Evolutionary conservation across 2,329 filamentous ascomycete genomes (phyloP).

Genomic region (Aspergillus latus): DNA sequence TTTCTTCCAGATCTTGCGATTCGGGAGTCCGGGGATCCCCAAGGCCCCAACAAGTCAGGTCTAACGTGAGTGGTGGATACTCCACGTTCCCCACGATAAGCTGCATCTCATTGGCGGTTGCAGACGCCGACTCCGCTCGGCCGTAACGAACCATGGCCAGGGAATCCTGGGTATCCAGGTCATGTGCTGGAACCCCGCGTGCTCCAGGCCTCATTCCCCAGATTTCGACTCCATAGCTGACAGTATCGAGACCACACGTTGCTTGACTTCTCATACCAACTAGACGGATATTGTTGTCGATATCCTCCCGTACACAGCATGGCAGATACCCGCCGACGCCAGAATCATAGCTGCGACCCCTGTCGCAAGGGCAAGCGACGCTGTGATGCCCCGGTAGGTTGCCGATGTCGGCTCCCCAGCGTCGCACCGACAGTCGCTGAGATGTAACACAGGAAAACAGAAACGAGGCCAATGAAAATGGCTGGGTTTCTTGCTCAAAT

Average conservation of each 20-base stretch:
- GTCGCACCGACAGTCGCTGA: background rate
- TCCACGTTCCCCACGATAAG: background rate
- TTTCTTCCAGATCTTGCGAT: background rate
- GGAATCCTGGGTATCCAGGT: background rate
- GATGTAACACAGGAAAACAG: background rate
- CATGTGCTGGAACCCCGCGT: background rate
- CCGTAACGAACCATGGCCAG: background rate
- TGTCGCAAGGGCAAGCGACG: conserved; percentile 13
- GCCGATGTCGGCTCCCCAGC: background rate
- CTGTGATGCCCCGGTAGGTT: conserved; percentile 7
- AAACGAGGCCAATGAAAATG: background rate
- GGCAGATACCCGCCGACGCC: conserved; percentile 6
- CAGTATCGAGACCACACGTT: background rate
- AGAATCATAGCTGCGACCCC: conserved; percentile 12
- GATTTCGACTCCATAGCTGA: background rate
- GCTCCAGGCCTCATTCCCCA: background rate
- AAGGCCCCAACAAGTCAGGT: background rate
- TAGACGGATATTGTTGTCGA: background rate
- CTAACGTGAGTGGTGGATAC: background rate
- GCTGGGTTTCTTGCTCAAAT: conserved; percentile 1
- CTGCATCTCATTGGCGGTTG: background rate
- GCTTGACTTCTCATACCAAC: background rate
- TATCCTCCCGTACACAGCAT: background rate
- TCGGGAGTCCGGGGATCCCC: background rate
- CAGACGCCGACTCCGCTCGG: background rate